Evolutionary conservation across 139 green algal genomes (phyloP).

Genomic region (Micromonas pusilla): DNA sequence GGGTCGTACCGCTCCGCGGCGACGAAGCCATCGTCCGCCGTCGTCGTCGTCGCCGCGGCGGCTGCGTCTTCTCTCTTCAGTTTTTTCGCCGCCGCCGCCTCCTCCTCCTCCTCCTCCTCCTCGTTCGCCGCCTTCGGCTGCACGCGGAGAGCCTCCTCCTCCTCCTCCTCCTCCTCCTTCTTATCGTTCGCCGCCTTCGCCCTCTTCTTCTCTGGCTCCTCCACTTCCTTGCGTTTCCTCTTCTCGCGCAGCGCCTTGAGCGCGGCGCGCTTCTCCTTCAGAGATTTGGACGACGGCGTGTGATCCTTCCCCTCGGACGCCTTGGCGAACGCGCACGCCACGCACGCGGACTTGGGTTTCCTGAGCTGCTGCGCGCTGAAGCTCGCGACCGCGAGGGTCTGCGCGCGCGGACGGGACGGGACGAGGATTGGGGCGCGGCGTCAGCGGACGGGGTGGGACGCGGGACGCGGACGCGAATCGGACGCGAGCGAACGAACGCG

Average conservation of each 20-base stretch:
- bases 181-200: neutral
- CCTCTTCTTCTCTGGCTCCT: neutral
- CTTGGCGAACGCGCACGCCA: neutral
- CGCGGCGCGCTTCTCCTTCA: neutral
- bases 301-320: neutral
- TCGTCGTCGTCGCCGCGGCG: neutral
- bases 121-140: neutral
- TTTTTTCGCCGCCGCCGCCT: neutral
- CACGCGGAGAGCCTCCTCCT: too few relatives aligned
- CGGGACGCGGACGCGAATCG: neutral
- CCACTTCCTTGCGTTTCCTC: conserved; percentile 16
- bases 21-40: neutral
- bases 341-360: conserved; percentile 7
- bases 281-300: neutral
- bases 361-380: neutral
- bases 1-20: neutral
- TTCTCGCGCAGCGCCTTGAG: conserved; percentile 10
- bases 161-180: conserved; percentile 13
- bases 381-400: neutral
- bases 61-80: neutral
- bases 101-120: conserved; percentile 32
- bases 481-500: too few relatives aligned
- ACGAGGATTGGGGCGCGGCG: neutral
- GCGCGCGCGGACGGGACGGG: too few relatives aligned
- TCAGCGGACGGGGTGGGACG: neutral